Evolutionary conservation across 2,329 filamentous ascomycete genomes (phyloP), one percentile per base, ranked within the genome.

Genomic region (Phyllosticta citribraziliensis): DNA sequence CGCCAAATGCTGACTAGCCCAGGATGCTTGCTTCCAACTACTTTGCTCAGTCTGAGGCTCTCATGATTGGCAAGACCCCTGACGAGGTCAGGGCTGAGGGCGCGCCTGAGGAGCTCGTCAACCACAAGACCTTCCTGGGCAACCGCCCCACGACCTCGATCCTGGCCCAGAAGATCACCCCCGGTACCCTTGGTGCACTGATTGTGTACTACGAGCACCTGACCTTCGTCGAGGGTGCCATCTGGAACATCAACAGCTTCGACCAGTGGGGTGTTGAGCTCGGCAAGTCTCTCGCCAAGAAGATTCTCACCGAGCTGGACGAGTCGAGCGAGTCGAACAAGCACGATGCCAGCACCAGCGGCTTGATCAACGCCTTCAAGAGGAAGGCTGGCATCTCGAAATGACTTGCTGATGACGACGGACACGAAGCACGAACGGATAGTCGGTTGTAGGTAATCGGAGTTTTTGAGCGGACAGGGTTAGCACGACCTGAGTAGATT

Each of bases 201-300:
- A 99, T 99, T 69, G 93, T 91, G 66, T 99, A 97, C 84, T 99
- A 99, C 78, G 94, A 99, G 83, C 94, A 99, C 79, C 79, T 97
- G 64, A 97, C 94, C 61, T 99, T 99, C 77, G 95, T 90, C 47
- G 94, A 99, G 80, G 94, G 94, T 70, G 93, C 92, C 58, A 82
- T 99, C 74, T 99, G 94, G 94, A 96, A 97, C 80, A 96, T 99
- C 82, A 99, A 99, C 85, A 91, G 88, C 72, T 99, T 97, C 73
- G 94, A 99, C 79, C 94, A 99, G 82, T 99, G 94, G 94, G 94
- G 94, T 78, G 94, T 99, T 53, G 94, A 99, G 82, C 81, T 99
- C 64, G 94, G 94, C 75, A 99, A 99, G 87, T 86, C 88, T 51
- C 80, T 99, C 67, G 94, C 94, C 64, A 97, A 82, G 77, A 81